Base-by-base conservation (phyloP, 2,329 filamentous ascomycete genomes). In the Lomentospora prolificans region DNA sequence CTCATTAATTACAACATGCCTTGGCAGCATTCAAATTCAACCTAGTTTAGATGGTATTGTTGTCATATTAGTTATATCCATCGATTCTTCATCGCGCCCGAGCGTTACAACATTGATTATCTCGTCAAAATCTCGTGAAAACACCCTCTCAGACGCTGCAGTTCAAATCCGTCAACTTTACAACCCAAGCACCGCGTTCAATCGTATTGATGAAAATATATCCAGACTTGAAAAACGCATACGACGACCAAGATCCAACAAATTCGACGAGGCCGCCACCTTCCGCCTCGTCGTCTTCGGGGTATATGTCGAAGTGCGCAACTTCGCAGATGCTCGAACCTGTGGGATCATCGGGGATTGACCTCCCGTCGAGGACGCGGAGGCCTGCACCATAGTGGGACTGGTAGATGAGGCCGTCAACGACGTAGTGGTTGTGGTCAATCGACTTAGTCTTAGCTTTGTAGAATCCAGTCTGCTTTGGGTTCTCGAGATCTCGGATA, bases 181-280 rank as follows among this genome's bases (percentile, higher is more conserved):
- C 67, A 6, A 74, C 69, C 51, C 74, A 79, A 4, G 71, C 69
- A 53, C 77, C 77, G 4, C 75, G 66, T 65, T 79, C 76, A 57
- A 79, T 79, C 3, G 71, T 76, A 64, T 79, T 78, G 59, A 80
- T 63, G 6, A 79, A 69, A 56, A 79, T 70, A 60, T 72, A 73
- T 1, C 76, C 77, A 1, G 69, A 73, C 60, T 71, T 71, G 63
- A 78, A 79, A 59, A 65, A 72, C 1, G 74, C 73, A 58, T 76
- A 79, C 52, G 71, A 70, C 25, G 69, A 74, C 76, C 76, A 79
- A 1, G 72, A 72, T 3, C 71, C 75, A 1, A 68, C 61, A 46
- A 75, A 76, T 0, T 66, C 65, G 7, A 75, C 68, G 3, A 58
- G 55, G 1, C 75, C 72, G 41, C 71, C 69, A 7, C 65, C 62